Evolutionary conservation across 257 asterid species (phyloP).

Genomic region (Osmanthus fragrans): DNA sequence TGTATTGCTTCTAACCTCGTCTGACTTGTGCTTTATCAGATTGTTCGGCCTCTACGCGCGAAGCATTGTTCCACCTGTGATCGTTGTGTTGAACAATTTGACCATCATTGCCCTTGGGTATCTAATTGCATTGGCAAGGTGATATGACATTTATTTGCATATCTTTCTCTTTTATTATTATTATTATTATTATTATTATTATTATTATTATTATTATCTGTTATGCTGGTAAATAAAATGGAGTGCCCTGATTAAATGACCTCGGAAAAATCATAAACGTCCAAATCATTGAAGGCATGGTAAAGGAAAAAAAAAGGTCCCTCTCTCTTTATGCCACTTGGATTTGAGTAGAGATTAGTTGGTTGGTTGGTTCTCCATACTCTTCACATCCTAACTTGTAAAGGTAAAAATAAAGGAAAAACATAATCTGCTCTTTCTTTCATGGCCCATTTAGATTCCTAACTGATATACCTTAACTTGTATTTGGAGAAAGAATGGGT

Average conservation of each 20-base stretch:
- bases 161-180: not conserved
- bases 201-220: not conserved
- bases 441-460: not conserved
- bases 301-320: not conserved
- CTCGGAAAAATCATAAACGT: not conserved
- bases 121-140: constrained; percentile 99
- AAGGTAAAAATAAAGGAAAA: not conserved
- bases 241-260: not conserved
- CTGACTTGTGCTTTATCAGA: constrained; percentile 49
- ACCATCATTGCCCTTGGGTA: constrained; percentile 99
- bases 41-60: constrained; percentile 98
- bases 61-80: constrained; percentile 98
- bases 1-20: constrained; percentile 17
- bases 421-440: not conserved
- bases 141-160: constrained; percentile 14
- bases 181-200: no score
- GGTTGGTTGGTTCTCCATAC: not conserved
- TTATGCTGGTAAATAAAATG: not conserved
- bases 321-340: constrained; percentile 2
- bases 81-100: constrained; percentile 99
- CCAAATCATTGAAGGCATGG: not conserved
- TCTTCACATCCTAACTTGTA: not conserved
- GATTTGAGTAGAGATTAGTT: not conserved
- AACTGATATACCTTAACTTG: not conserved
- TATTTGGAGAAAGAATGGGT: not conserved